Evolutionary conservation across 1,139 yeast species (phyloP).

Genomic region (Suhomyces yuchorum): DNA sequence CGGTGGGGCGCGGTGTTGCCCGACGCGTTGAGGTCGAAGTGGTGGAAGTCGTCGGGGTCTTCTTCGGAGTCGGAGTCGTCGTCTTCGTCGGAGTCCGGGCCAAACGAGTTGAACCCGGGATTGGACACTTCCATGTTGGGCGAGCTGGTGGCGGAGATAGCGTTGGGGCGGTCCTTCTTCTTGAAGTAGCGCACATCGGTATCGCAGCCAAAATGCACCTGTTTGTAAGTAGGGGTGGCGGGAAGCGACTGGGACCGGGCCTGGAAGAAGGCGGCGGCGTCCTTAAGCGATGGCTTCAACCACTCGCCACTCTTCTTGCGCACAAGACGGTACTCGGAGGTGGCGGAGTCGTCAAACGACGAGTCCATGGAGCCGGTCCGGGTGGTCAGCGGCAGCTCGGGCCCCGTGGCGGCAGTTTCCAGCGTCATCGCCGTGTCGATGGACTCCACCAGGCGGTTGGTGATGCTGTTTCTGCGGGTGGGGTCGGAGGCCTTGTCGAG

Average conservation of each 20-base stretch:
- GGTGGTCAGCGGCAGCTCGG: background rate
- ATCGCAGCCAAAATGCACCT: slow-evolving; percentile 75
- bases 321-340: slow-evolving; percentile 36
- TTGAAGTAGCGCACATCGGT: slow-evolving; percentile 72
- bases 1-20: slow-evolving; percentile 23
- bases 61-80: slow-evolving; percentile 21
- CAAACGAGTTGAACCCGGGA: slow-evolving; percentile 21
- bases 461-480: slow-evolving; percentile 34
- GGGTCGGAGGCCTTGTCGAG: slow-evolving; percentile 38
- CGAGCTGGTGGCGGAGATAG: slow-evolving; percentile 67
- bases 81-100: slow-evolving; percentile 18
- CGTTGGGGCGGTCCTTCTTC: slow-evolving; percentile 70
- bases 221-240: slow-evolving; percentile 69
- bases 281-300: slow-evolving; percentile 71
- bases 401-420: background rate
- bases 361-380: background rate
- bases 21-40: slow-evolving; percentile 17
- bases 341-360: slow-evolving; percentile 1
- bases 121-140: slow-evolving; percentile 44
- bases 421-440: background rate
- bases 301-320: slow-evolving; percentile 82
- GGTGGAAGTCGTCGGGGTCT: slow-evolving; percentile 22
- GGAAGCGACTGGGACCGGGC: slow-evolving; percentile 66
- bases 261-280: slow-evolving; percentile 34
- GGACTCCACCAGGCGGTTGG: slow-evolving; percentile 5